Conservation (phyloP, 2,329 filamentous ascomycete species). For the Colletotrichum cuscutae region DNA sequence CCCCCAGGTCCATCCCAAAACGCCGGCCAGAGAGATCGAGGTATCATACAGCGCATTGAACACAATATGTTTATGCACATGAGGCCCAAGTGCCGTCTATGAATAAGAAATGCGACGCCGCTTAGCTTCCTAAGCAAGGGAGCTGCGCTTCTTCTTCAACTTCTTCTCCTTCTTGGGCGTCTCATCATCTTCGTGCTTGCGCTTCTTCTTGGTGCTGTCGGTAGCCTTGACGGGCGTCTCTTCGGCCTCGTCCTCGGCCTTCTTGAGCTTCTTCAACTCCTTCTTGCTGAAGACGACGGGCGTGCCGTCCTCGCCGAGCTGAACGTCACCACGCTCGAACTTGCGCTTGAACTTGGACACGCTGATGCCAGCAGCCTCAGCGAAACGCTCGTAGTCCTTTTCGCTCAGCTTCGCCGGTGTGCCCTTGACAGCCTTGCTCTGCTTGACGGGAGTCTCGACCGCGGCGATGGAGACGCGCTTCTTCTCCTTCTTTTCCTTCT, state of each 20-base stretch:
- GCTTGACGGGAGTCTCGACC: conserved; percentile 47
- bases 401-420: conserved; percentile 57
- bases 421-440: conserved; percentile 37
- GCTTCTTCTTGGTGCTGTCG: conserved; percentile 71
- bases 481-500: conserved; percentile 48
- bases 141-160: conserved; percentile 56
- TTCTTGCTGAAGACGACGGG: conserved; percentile 79
- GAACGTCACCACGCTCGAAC: conserved; percentile 79
- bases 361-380: conserved; percentile 74
- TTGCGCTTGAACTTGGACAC: conserved; percentile 83
- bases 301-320: conserved; percentile 71
- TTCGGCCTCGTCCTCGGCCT: conserved; percentile 62
- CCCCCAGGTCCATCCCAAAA: conserved; percentile 35
- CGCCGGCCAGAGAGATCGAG: conserved; percentile 37
- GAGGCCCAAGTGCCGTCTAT: conserved; percentile 36
- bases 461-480: conserved; percentile 36
- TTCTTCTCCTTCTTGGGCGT: conserved; percentile 73
- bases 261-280: conserved; percentile 78
- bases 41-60: conserved; percentile 39
- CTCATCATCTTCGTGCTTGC: conserved; percentile 75
- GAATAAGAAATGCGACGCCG: conserved; percentile 34
- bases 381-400: conserved; percentile 68
- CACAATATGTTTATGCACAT: conserved; percentile 36
- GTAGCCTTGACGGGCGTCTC: conserved; percentile 55
- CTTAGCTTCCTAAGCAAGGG: conserved; percentile 35